phyloP scores from a whole-genome alignment of 179 eudicot species.

The Silene vulgaris region DNA sequence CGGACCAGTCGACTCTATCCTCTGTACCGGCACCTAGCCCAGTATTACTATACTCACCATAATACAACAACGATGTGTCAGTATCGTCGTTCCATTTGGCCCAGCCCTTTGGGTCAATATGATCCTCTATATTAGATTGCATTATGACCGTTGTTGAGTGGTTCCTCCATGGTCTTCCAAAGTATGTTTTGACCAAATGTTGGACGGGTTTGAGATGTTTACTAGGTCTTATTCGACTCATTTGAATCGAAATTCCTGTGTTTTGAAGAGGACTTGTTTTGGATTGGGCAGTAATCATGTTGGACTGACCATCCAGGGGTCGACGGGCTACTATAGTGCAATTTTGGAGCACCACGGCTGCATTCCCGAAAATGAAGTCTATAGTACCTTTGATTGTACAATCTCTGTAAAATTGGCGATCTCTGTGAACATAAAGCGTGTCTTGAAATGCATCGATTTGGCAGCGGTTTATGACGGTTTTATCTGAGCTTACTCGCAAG shows the following conservation, averaged over 20 bases:
- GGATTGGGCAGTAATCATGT: neutral
- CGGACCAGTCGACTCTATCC: neutral
- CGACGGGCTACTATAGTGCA: neutral
- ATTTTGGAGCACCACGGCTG: neutral
- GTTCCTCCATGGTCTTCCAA: slow-evolving; percentile 4
- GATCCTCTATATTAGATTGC: neutral
- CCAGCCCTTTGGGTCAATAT: neutral
- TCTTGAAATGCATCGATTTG: neutral
- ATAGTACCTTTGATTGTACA: neutral
- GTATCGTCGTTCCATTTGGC: neutral
- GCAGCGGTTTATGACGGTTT: neutral
- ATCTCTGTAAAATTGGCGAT: neutral
- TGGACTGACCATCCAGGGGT: neutral
- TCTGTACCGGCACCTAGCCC: slow-evolving; percentile 5
- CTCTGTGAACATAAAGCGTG: neutral
- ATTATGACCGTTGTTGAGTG: neutral
- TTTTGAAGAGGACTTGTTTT: neutral
- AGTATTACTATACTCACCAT: neutral
- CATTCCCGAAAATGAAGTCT: neutral
- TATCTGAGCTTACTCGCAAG: neutral
- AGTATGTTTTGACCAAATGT: neutral
- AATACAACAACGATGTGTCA: neutral
- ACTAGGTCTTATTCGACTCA: slow-evolving; percentile 5
- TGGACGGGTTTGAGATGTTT: neutral
- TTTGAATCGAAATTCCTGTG: neutral